Base-by-base conservation (phyloP, 768 basidiomycete genomes). In the Lactarius deliciosus region DNA sequence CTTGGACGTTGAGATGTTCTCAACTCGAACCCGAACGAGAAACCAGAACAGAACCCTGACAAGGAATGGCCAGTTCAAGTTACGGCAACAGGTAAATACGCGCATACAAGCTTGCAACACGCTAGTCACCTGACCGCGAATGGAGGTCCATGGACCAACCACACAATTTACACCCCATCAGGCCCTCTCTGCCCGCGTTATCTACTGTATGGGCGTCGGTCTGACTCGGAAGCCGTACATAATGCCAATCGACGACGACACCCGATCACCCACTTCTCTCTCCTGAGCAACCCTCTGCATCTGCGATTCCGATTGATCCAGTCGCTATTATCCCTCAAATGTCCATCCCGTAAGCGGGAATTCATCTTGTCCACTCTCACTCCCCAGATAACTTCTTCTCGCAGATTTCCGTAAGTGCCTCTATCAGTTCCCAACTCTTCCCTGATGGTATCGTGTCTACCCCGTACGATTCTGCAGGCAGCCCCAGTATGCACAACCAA, bases 91-190 rank as follows among this genome's bases (percentile, higher is more conserved):
- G 25, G 16, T 61, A 63, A 68, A 68, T 68, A 68, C 62, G 58
- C 50, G 53, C 63, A 68, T 68, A 68, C 66, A 68, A 25, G 13
- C 13, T 40, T 15, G 38, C 10, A 25, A 68, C 66, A 60, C 66
- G 62, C 22, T 11, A 11, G 32, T 56, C 66, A 68, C 66, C 43
- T 68, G 66, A 63, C 11, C 66, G 66, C 36, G 65, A 56, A 32
- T 28, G 13, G 38, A 22, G n/a, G 40, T 50, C 47, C 47, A 50
- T 50, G 47, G 47, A 50, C 36, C 36, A 36, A 10, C 11, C 11
- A 13, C 1, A 38, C 36, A 38, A 38, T 3, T 38, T 38, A 38
- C 8, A 47, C 45, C 8, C 55, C 28, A 56, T 56, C 18, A 20
- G 32, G 55, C 55, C 30, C 30, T 56, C 30, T 30, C 30, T 34